Conservation (phyloP, 441 rosid genomes). For the Syzygium malaccense region DNA sequence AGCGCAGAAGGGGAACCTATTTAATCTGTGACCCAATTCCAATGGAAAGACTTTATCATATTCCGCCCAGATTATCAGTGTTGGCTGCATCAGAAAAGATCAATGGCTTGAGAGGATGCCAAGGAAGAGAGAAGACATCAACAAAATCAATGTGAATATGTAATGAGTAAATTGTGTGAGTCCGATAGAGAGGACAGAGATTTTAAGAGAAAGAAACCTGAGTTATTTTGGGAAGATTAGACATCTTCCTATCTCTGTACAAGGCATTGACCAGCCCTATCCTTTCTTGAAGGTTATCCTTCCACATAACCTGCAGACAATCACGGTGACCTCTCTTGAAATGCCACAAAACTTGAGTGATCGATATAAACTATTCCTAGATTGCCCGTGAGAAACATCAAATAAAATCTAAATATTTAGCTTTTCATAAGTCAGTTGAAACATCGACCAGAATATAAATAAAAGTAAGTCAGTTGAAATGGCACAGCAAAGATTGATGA, state of each 20-base stretch:
- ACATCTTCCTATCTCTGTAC: constrained; percentile 37
- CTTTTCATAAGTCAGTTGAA: not conserved
- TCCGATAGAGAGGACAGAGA: not conserved
- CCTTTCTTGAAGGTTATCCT: constrained; percentile 48
- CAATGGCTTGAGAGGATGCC: not conserved
- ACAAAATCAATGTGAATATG: not conserved
- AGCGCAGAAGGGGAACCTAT: not conserved
- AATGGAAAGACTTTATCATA: not conserved
- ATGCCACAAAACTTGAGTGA: not conserved
- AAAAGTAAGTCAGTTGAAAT: not conserved
- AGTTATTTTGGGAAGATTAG: constrained; percentile 42
- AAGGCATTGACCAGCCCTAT: constrained; percentile 45
- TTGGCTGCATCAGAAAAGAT: not conserved
- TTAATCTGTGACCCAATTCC: not conserved
- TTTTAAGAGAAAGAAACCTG: constrained; percentile 29
- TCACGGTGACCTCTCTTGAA: not conserved
- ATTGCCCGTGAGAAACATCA: not conserved
- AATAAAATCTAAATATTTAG: not conserved
- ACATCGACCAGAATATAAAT: not conserved
- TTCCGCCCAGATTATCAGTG: not conserved
- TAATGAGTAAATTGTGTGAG: not conserved
- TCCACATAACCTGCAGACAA: constrained; percentile 51
- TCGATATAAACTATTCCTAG: not conserved
- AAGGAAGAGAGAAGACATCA: not conserved
- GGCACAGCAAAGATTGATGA: not conserved